These are phyloP conservation scores for Pyrus pyrifolia DNA, from an alignment of 306 rosid genomes.

Conservation along the genomic window DNA sequence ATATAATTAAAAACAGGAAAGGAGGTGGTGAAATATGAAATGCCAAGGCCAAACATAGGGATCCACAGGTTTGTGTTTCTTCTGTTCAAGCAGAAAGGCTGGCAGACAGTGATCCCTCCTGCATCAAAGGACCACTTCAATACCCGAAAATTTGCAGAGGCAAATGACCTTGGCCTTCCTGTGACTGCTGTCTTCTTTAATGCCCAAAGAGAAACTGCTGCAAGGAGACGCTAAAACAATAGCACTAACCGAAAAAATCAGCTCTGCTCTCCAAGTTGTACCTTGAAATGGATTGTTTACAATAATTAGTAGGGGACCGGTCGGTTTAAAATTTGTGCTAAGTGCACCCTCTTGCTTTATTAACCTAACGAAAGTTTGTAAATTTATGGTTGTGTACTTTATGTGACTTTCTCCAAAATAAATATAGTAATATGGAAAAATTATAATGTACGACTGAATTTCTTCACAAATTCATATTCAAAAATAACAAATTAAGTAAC, in stretches of 20 bases:
- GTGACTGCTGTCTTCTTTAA: slow-evolving; percentile 90
- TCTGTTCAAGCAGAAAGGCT: slow-evolving; percentile 62
- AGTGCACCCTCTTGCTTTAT: too few relatives aligned
- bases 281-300: background rate
- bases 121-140: slow-evolving; percentile 52
- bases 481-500: background rate
- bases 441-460: background rate
- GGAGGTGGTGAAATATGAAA: slow-evolving; percentile 65
- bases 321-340: background rate
- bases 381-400: background rate
- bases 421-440: background rate
- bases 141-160: slow-evolving; percentile 48
- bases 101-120: slow-evolving; percentile 44
- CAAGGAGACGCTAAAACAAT: slow-evolving; percentile 45
- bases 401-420: background rate
- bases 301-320: background rate
- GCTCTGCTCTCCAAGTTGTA: background rate
- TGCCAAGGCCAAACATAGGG: slow-evolving; percentile 77
- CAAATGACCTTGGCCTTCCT: slow-evolving; percentile 63
- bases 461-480: background rate
- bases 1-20: slow-evolving; percentile 33
- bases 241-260: background rate
- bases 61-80: slow-evolving; percentile 86
- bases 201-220: slow-evolving; percentile 86
- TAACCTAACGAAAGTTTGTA: background rate